Conservation (phyloP, 192 early-diverging fungal genomes). For the Entomortierella lignicola region DNA sequence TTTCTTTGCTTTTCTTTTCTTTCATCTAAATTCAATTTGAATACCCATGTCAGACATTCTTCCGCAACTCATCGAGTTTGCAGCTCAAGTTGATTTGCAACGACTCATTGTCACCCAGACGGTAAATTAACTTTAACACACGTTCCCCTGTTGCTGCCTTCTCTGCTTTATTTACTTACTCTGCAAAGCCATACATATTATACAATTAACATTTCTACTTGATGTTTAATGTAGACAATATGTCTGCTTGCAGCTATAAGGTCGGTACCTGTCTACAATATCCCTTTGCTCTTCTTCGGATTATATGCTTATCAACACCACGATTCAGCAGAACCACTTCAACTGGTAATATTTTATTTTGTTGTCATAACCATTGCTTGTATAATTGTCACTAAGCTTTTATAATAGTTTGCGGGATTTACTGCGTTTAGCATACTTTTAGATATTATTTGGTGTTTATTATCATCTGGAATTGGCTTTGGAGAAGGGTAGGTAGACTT, state of each 20-base stretch:
- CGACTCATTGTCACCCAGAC: constrained; percentile 47
- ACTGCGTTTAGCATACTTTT: constrained; percentile 59
- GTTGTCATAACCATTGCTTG: not conserved
- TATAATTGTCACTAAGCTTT: not conserved
- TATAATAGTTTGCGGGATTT: constrained; percentile 57
- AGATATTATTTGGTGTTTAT: constrained; percentile 60
- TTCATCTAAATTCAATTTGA: not conserved
- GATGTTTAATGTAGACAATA: constrained; percentile 43
- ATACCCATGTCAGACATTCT: constrained; percentile 37
- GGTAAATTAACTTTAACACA: constrained; percentile 10
- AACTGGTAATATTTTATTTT: constrained; percentile 48
- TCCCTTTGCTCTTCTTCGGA: constrained; percentile 64
- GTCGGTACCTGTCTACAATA: constrained; percentile 61
- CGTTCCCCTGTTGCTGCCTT: too few species aligned
- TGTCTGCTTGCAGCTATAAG: constrained; percentile 60
- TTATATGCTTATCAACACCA: constrained; percentile 63
- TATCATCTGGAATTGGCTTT: constrained; percentile 54
- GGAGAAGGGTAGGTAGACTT: constrained; percentile 57
- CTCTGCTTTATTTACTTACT: too few species aligned
- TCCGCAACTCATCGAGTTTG: constrained; percentile 52
- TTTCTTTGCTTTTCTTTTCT: not conserved
- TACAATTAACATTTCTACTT: too few species aligned
- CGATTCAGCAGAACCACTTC: constrained; percentile 62
- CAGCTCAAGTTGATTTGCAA: constrained; percentile 46
- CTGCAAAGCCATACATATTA: too few species aligned